Percentiles rank a stretch among this genome's conserved stretches.
These are phyloP conservation scores for Entonaema liquescens DNA, from an alignment of 495 filamentous ascomycete species.

Conservation along the genomic window DNA sequence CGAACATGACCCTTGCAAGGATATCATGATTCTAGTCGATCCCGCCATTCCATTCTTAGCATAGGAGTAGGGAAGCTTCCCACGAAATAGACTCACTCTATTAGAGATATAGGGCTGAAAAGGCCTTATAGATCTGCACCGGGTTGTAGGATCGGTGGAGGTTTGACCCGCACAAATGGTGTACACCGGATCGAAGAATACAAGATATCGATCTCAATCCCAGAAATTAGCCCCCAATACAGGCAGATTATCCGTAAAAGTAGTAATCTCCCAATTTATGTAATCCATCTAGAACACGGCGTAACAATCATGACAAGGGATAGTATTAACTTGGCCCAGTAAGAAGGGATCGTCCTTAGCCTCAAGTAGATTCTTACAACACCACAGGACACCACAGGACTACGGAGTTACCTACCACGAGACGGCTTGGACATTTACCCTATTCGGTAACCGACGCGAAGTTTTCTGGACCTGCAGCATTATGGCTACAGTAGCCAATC, in stretches of 20 bases:
- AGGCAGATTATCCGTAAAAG: neutral
- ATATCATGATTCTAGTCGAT: slow-evolving; percentile 3
- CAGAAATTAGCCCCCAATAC: neutral
- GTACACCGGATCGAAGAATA: neutral
- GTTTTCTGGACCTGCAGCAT: neutral
- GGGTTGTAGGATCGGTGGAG: slow-evolving; percentile 14
- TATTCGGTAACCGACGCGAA: slow-evolving; percentile 20
- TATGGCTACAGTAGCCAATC: neutral
- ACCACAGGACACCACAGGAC: too few species aligned
- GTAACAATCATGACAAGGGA: neutral
- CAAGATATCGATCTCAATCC: neutral
- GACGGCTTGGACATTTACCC: neutral
- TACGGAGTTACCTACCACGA: neutral
- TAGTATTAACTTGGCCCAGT: slow-evolving; percentile 1
- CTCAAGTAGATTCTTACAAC: slow-evolving; percentile 10
- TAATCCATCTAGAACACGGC: neutral
- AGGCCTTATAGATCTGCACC: slow-evolving; percentile 4
- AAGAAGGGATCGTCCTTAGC: slow-evolving; percentile 19
- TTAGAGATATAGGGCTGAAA: slow-evolving; percentile 27
- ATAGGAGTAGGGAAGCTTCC: slow-evolving; percentile 8
- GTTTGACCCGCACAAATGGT: neutral
- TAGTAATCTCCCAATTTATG: slow-evolving; percentile 2
- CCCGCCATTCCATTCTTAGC: neutral
- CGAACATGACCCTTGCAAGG: slow-evolving; percentile 7
- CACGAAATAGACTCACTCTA: neutral